Conservation (phyloP, 495 filamentous ascomycete species). For the Neurospora sp. region DNA sequence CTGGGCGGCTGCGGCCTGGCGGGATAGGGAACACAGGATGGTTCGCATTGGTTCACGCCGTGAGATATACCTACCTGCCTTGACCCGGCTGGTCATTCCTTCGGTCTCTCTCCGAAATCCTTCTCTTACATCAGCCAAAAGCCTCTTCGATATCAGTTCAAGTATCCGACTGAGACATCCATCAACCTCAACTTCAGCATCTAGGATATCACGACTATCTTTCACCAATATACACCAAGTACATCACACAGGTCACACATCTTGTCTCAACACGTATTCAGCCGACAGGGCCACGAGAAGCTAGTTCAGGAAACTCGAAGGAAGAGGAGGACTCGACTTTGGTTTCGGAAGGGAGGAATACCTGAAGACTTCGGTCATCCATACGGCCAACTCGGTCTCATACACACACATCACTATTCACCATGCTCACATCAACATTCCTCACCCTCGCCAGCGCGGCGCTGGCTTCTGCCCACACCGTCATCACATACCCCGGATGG, state of each 20-base stretch:
- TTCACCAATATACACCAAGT: background rate
- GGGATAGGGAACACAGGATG: background rate
- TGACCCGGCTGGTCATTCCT: background rate
- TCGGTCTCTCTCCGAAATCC: background rate
- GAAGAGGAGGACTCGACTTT: background rate
- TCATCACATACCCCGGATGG: slow-evolving; percentile 91
- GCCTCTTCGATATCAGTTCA: background rate
- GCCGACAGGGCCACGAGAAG: background rate
- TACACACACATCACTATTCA: slow-evolving; percentile 22
- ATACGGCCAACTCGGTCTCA: background rate
- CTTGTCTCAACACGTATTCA: background rate
- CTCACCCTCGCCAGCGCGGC: slow-evolving; percentile 40
- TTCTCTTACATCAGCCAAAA: background rate
- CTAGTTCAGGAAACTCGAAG: background rate
- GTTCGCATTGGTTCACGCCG: background rate
- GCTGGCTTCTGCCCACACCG: slow-evolving; percentile 64
- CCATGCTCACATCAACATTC: slow-evolving; percentile 40
- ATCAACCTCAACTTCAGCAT: background rate
- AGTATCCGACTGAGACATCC: background rate
- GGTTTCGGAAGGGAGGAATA: background rate
- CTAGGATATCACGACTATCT: background rate
- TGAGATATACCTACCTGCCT: background rate
- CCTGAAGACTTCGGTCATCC: background rate
- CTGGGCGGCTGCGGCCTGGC: background rate
- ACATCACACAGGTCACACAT: background rate